Evolutionary conservation across 495 filamentous ascomycete genomes (phyloP), one percentile per base, ranked within the genome.

Genomic region (Gamarada debralockiae): DNA sequence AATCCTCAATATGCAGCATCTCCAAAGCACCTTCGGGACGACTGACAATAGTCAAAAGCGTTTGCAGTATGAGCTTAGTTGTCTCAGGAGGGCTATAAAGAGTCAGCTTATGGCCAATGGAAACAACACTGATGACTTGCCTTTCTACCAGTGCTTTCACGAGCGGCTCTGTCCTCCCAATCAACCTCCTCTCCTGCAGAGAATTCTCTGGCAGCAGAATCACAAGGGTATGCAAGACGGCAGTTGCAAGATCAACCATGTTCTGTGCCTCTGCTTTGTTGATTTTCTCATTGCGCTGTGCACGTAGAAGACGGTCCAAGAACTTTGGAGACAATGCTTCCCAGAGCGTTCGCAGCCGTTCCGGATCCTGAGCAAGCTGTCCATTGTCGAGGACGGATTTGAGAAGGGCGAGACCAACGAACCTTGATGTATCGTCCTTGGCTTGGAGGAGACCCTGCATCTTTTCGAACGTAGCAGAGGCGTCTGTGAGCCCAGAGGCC

Each of bases 361-460:
- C 53, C 3, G 51, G 18, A 55, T 81, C 62, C 37, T 63, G 54
- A 53, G 67, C 53, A 24, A 78, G 62, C 22, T 76, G 68, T 1
- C 67, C 59, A 48, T 80, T 82, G 60, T 83, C 81, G 2, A 85
- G 67, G 3, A 84, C 63, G 7, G 79, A 74, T 50, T 79, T 83
- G 33, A 86, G 64, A 36, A 86, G 65, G 0, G 83, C 77, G n/a
- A 86, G 68, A 0, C 83, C 83, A 33, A 86, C 81, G 47, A 87
- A 85, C 43, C 79, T 75, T 4, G 77, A 77, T 0, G 82, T 86
- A 55, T 86, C 83, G 58, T 83, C 77, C 17, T 77, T 79, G 50
- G 79, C 56, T 39, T 68, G 67, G 7, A 87, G 71, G 18, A 81
- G 67, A 0, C 66, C 57, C 44, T 73, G 58, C 38, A 78, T 70